Evolutionary conservation across 2,329 filamentous ascomycete species (phyloP), one percentile per base, ranked within the genome.

Genomic region (Aspergillus caelatus): DNA sequence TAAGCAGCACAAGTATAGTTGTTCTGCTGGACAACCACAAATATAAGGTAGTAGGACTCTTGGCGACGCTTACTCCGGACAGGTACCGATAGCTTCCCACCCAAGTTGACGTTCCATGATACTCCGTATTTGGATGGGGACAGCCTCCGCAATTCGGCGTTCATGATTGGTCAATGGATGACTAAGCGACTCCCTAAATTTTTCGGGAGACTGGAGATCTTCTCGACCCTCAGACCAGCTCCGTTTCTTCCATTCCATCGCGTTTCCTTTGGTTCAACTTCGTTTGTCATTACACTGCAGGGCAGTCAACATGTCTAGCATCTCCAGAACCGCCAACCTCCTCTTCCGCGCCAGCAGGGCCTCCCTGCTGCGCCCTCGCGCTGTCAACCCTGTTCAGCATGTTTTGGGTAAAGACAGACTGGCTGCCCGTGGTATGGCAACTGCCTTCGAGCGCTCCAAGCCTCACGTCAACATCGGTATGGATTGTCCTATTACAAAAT

Each of bases 381-480:
- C 85, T 72, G 81, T 87, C 77, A 94, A 91, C 82, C 92, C 93
- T 59, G 84, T 97, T 72, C 91, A 93, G 65, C 80, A 80, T 77
- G 80, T 80, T 69, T 80, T 83, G 67, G 73, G 76, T 67, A 78
- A 76, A 68, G 78, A 83, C 74, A 77, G 76, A 73, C 74, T 79
- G 68, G 76, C 76, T 66, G 76, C 74, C 68, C 82, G 87, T 78
- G 83, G 82, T 72, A 86, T 89, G 77, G 88, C 87, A 63, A 84
- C 83, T 63, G 85, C 79, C 68, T 99, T 91, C 78, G 89, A 96
- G 86, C 89, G 95, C 78, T 89, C 85, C 78, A 99, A 99, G 87
- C 95, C 95, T 64, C 95, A 99, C 81, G 94, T 99, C 71, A 99
- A 99, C 84, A 95, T 99, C 77, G 95, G 95, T 92, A 85, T 71